A percentile compares a stretch with the other conserved stretches of the same genome.
phyloP scores from a whole-genome alignment of 495 filamentous ascomycete species.

The Penicillium soppii region DNA sequence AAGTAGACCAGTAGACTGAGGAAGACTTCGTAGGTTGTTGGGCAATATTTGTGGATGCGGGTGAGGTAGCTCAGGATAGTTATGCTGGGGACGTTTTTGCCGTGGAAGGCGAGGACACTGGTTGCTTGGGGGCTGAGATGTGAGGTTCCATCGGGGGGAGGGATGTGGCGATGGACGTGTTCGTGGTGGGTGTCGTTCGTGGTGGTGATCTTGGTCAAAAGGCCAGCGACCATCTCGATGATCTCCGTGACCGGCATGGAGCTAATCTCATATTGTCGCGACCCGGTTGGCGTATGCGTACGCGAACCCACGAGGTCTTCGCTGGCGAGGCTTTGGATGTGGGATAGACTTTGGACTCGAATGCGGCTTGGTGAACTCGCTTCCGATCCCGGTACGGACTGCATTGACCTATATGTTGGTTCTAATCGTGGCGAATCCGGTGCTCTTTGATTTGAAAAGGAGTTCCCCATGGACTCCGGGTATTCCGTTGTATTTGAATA shows the following conservation, averaged over 20 bases:
- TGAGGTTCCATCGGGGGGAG: constrained; percentile 60
- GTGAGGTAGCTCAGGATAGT: constrained; percentile 94
- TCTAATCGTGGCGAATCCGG: constrained; percentile 54
- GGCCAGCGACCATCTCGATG: constrained; percentile 99
- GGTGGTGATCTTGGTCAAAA: constrained; percentile 95
- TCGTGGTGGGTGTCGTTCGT: constrained; percentile 96
- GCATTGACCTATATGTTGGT: constrained; percentile 50
- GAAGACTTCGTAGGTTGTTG: constrained; percentile 98
- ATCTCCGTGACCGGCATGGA: constrained; percentile 96
- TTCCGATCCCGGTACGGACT: constrained; percentile 51
- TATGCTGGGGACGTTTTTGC: constrained; percentile 97
- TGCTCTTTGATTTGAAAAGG: constrained; percentile 29
- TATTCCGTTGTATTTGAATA: constrained; percentile 21
- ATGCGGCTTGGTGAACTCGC: constrained; percentile 72
- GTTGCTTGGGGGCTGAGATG: constrained; percentile 76
- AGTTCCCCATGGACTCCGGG: constrained; percentile 18
- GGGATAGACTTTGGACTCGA: constrained; percentile 78
- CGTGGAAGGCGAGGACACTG: constrained; percentile 97
- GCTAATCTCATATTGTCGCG: constrained; percentile 83
- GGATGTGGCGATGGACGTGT: constrained; percentile 68
- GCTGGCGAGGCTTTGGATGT: constrained; percentile 84
- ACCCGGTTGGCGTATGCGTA: constrained; percentile 45
- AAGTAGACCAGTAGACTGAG: constrained; percentile 95
- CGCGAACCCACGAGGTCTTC: constrained; percentile 63
- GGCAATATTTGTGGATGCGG: constrained; percentile 98